These are phyloP conservation scores for Hemerocallis citrina DNA, from an alignment of 106 monocot species.

Conservation along the genomic window DNA sequence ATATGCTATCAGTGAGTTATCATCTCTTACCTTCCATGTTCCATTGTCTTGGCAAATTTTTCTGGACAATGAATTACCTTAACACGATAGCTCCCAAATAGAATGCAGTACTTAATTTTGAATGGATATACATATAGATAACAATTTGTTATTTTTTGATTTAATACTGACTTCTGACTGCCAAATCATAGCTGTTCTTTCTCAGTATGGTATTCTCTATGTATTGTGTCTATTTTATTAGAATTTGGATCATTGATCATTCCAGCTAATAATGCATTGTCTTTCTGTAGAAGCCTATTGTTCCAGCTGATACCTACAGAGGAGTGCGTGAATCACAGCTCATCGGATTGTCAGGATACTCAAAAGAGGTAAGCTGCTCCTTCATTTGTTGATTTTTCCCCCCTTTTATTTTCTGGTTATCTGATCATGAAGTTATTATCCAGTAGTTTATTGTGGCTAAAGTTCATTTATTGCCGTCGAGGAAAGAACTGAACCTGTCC, in stretches of 20 bases:
- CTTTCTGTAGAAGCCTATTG: constrained; percentile 69
- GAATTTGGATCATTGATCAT: no score
- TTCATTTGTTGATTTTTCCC: background rate
- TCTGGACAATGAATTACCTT: no score
- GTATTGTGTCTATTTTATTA: no score
- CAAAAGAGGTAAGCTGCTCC: constrained; percentile 60
- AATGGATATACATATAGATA: no score
- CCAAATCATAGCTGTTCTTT: no score
- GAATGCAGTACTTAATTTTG: background rate
- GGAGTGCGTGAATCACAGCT: constrained; percentile 71
- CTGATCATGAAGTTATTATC: background rate
- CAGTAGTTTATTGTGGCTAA: background rate
- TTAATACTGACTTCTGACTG: no score
- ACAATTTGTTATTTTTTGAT: no score
- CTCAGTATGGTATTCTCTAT: no score
- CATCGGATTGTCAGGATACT: constrained; percentile 84
- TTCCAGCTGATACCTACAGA: constrained; percentile 71
- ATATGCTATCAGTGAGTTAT: constrained; percentile 54
- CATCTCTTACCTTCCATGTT: background rate
- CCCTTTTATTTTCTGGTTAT: background rate
- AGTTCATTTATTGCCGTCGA: no score
- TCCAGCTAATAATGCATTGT: background rate
- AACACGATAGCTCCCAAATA: background rate
- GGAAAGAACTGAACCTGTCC: no score
- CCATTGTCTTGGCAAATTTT: background rate